A percentile compares a stretch with the other conserved stretches of the same genome.
Evolutionary conservation across 2,329 filamentous ascomycete genomes (phyloP).

Genomic region (Dryadomyces quercivorus): DNA sequence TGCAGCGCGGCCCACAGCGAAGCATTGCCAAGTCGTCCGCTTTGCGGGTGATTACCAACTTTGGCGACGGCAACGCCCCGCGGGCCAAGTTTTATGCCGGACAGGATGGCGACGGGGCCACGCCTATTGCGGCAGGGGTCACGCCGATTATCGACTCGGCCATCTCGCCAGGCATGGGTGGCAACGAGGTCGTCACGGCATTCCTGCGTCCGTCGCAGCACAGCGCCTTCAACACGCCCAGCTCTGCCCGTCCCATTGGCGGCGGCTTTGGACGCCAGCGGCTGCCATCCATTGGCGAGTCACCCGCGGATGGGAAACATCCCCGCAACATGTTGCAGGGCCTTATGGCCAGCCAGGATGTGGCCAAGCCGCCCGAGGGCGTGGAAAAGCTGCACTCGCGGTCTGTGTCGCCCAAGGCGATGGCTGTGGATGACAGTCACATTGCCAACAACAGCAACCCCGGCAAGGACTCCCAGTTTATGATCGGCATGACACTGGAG

Average conservation of each 20-base stretch:
- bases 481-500: conserved; percentile 35
- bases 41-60: conserved; percentile 84
- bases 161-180: conserved; percentile 55
- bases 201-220: conserved; percentile 55
- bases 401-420: conserved; percentile 24
- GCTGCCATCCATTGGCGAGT: conserved; percentile 70
- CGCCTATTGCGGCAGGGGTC: conserved; percentile 69
- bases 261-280: conserved; percentile 50
- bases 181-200: conserved; percentile 52
- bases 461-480: conserved; percentile 12
- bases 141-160: conserved; percentile 81
- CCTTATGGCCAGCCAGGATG: neutral
- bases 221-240: conserved; percentile 57
- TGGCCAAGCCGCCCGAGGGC: conserved; percentile 8
- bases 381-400: conserved; percentile 13
- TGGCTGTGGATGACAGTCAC: neutral
- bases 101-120: conserved; percentile 42
- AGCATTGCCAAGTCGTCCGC: conserved; percentile 69
- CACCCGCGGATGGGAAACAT: conserved; percentile 23
- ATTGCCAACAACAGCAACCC: conserved; percentile 26
- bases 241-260: conserved; percentile 49
- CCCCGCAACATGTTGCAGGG: conserved; percentile 19
- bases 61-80: conserved; percentile 46
- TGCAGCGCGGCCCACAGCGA: conserved; percentile 45
- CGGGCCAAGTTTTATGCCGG: conserved; percentile 53